Percentiles rank a stretch among this genome's conserved stretches.
Conservation (phyloP, 306 rosid genomes). For the Quercus cerris region DNA sequence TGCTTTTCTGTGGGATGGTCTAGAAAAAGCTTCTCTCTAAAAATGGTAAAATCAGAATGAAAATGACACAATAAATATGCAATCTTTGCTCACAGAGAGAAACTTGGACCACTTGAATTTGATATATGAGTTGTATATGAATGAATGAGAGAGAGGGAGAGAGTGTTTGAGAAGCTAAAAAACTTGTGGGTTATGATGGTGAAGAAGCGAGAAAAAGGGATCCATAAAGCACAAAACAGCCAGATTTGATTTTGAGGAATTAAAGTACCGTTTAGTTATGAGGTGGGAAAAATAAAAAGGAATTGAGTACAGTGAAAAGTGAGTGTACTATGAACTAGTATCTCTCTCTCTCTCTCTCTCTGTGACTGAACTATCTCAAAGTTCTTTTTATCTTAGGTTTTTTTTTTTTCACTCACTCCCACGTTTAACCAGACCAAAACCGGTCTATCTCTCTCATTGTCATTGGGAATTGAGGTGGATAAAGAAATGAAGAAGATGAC, state of each 20-base stretch:
- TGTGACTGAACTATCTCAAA: background rate
- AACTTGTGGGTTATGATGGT: slow-evolving; percentile 22
- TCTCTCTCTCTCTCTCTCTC: background rate
- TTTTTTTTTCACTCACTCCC: slow-evolving; percentile 65
- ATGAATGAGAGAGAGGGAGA: slow-evolving; percentile 12
- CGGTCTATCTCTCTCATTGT: slow-evolving; percentile 6
- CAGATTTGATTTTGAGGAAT: slow-evolving; percentile 48
- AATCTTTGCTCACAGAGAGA: background rate
- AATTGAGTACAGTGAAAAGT: background rate
- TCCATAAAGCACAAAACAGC: slow-evolving; percentile 59
- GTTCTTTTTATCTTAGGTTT: background rate
- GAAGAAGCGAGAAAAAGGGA: slow-evolving; percentile 71
- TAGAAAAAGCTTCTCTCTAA: slow-evolving; percentile 10
- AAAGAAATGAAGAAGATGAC: slow-evolving; percentile 36
- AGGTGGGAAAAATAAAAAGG: background rate
- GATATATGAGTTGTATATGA: background rate
- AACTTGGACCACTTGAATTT: background rate
- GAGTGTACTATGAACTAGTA: background rate
- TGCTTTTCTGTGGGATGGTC: background rate
- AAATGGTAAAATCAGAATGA: slow-evolving; percentile 20
- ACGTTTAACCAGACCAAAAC: slow-evolving; percentile 44
- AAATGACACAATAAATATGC: slow-evolving; percentile 35
- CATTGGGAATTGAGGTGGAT: slow-evolving; percentile 47
- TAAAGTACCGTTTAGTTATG: slow-evolving; percentile 26
- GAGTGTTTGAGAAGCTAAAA: slow-evolving; percentile 10